Base-by-base conservation (phyloP, 306 rosid species). In the Cicer cuneatum region DNA sequence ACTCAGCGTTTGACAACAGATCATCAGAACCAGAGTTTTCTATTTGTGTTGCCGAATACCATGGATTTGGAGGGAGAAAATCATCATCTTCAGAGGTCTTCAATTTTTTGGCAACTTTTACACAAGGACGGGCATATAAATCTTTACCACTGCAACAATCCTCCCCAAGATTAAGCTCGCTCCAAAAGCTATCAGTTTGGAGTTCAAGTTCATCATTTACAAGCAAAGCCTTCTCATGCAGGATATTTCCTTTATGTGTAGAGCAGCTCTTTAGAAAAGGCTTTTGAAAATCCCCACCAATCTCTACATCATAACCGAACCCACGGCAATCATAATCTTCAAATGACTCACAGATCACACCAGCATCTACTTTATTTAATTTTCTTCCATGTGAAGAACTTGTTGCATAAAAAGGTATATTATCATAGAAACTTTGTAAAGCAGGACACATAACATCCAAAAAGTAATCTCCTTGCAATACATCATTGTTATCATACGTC, bases 251-350 rank as follows among this genome's bases (percentile, higher is more conserved):
- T 78, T 38, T 74, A 74, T 16, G 78, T 21, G 67, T 61, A 74
- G 93, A 86, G 83, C 93, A 90, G 53, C 88, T 83, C 83, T 63
- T 83, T 64, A 89, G 84, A 52, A 87, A 85, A 24, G 97, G 90
- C 74, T 71, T 81, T 70, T 73, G 86, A 71, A 75, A 58, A 71
- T 77, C 82, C 79, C 74, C 59, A 53, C 63, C 66, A 78, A 79
- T 33, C 42, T 77, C 80, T 72, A 74, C 59, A 79, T 79, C 81
- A 63, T 76, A 52, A 56, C 79, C 33, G 10, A 67, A 64, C 29
- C 80, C 85, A 74, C 53, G 72, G 72, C 11, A 69, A 53, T 76
- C 86, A 71, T 72, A 46, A 73, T 63, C 58, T 70, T 61, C 80
- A 38, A 82, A 79, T 73, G 86, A 68, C 69, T 69, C 88, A 78